Evolutionary conservation across 345 rosid genomes (phyloP), one percentile per base, ranked within the genome.

Genomic region (Bretschneidera sinensis): DNA sequence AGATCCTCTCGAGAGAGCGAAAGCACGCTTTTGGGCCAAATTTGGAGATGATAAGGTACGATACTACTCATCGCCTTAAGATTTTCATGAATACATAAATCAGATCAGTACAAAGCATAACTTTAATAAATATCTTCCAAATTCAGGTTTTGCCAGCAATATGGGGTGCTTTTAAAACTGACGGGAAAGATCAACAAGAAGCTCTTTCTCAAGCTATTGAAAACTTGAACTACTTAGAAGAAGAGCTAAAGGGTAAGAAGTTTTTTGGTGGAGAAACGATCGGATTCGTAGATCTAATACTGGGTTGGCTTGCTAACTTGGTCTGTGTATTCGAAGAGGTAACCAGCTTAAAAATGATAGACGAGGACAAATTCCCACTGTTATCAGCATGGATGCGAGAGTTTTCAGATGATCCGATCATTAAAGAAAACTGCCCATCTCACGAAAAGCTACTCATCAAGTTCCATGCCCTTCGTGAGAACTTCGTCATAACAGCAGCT

Each of bases 211-310:
- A 48, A 18, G 28, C 56, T 11, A 13, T 15, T 25, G 73, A 63
- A 55, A 59, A 71, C 54, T 61, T 76, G 17, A 63, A 51, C 39
- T 47, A 65, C 43, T 54, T 76, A 6, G 81, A 76, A 61, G 77
- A 71, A 64, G 64, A 76, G 61, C 61, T 80, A 9, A 57, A 24
- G 25, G 77, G 75, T 19, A 80, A 74, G 64, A 74, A 70, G 55
- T 80, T 71, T 62, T 80, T 74, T 7, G 75, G 79, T 1, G 84
- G 77, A 17, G 81, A 80, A 7, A 35, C 6, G 61, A 66, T 76
- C 9, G 84, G 84, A 23, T 17, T 66, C 15, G 62, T 53, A 0
- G 84, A 80, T 66, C 48, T 76, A 48, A 75, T 63, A 1, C 20
- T 80, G 1, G 84, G 84, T 17, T 74, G 79, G 79, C 67, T 74